phyloP scores from a whole-genome alignment of 2,329 filamentous ascomycete genomes.

The Seiridium cupressi region DNA sequence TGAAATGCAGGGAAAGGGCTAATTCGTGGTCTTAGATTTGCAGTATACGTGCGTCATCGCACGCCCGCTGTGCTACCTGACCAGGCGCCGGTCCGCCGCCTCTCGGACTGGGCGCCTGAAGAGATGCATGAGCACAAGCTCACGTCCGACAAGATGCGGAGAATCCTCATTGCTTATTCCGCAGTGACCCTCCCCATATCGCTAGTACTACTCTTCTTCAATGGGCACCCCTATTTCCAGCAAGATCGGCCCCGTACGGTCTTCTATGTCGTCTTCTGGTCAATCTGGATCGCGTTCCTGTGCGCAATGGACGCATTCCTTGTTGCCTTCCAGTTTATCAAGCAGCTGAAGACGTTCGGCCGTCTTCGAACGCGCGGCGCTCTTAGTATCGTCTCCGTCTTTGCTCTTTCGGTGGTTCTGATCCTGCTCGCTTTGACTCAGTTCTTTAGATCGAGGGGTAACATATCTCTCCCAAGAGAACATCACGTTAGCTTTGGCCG shows the following conservation, averaged over 20 bases:
- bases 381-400: slow-evolving; percentile 11
- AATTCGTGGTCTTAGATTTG: neutral
- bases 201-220: slow-evolving; percentile 5
- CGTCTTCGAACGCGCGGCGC: slow-evolving; percentile 9
- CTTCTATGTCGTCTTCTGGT: slow-evolving; percentile 6
- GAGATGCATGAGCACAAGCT: slow-evolving; percentile 11
- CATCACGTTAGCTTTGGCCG: slow-evolving; percentile 2
- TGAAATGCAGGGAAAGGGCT: neutral
- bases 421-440: slow-evolving; percentile 8
- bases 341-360: slow-evolving; percentile 13
- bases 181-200: slow-evolving; percentile 7
- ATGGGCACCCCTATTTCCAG: slow-evolving; percentile 3
- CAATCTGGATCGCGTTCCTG: slow-evolving; percentile 8
- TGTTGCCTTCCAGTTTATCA: slow-evolving; percentile 13
- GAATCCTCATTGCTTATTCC: slow-evolving; percentile 2
- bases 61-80: slow-evolving; percentile 7
- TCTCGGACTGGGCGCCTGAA: slow-evolving; percentile 11
- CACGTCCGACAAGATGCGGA: slow-evolving; percentile 8
- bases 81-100: slow-evolving; percentile 8
- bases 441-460: slow-evolving; percentile 10
- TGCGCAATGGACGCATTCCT: slow-evolving; percentile 10
- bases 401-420: slow-evolving; percentile 6
- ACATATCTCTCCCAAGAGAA: slow-evolving; percentile 5
- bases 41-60: slow-evolving; percentile 9
- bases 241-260: neutral